Base-by-base conservation (phyloP, 225 moss, liverwort and hornwort species). In the Neckera pumila region DNA sequence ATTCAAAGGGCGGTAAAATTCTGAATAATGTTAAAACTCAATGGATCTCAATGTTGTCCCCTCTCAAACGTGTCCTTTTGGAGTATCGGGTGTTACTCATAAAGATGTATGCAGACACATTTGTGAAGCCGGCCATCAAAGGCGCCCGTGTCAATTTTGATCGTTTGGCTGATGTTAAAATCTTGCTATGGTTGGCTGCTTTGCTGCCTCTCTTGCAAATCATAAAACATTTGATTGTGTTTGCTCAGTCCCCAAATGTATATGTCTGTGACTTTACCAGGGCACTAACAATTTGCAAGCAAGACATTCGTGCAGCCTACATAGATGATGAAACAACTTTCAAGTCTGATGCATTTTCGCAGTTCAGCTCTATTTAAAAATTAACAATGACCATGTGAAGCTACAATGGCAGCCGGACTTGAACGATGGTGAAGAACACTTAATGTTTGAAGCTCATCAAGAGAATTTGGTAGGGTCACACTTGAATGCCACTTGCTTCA, bases 41-140 rank as follows among this genome's bases (percentile, higher is more conserved):
- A 0, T 11, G 13, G 12, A 69, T 69, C 19, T 38, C 9, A 69
- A 69, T 69, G 69, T 38, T 38, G 12, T 22, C 21, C 0, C 11
- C 0, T n/a, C 3, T 67, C 0, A 20, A 2, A 2, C 3, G 1
- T 11, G 34, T 36, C 19, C 1, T 66, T 20, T 11, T 0, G 4
- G 5, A 36, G 20, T 36, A 66, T 1, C 1, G 3, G 2, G 10
- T 66, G 22, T 34, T 67, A 12, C 38, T 38, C 2, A 38, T 69
- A 22, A 38, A 69, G 36, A 23, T 22, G 38, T 38, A 38, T 38
- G 13, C 1, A 69, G 11, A 22, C 4, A 3, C 3, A 1, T 22
- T 38, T 20, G 12, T 69, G 11, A 69, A 38, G 22, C 13, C 2
- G 1, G 23, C 38, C 38, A 69, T 69, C 21, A 67, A 67, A 67